Evolutionary conservation across 2,329 filamentous ascomycete genomes (phyloP), one percentile per base, ranked within the genome.

Genomic region (Talaromyces sp.): DNA sequence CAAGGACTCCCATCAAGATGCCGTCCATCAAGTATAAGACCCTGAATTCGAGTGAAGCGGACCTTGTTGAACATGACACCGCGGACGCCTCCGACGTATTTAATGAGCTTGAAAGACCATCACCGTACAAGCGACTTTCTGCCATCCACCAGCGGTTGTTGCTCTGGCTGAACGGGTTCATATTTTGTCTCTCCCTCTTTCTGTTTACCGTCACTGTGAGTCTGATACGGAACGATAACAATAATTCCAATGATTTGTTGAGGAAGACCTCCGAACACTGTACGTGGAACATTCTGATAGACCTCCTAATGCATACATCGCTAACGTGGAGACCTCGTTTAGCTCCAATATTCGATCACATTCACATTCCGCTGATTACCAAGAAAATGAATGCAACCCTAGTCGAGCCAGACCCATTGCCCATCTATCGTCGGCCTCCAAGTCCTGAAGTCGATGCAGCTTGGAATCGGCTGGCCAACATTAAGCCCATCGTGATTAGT

Each of bases 261-360:
- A 52, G 33, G 11, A 52, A 22, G 17, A 52, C 48, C n/a, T 52
- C 48, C 9, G 48, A 52, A 25, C 35, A 52, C 31, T 52, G 48
- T 52, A 52, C 21, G 48, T 52, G 28, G 13, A 11, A 5, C 48
- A 25, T 45, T n/a, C n/a, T n/a, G n/a, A n/a, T 25, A 13, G 19
- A 21, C 48, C 31, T 19, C n/a, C 21, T 37, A n/a, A 35, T 25
- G 48, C 31, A 52, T 36, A 9, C 28, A 21, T 36, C 17, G 17
- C 48, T 52, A 17, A 54, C 52, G n/a, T 37, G 5, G 4, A 37
- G 13, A 37, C 11, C 35, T n/a, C n/a, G n/a, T n/a, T 22, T 48
- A 56, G 53, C 53, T 25, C 53, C 53, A 22, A 37, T 56, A 25
- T 48, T 56, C 39, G 53, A 56, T 33, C 41, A 28, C n/a, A n/a